Conservation (phyloP, 2,329 filamentous ascomycete species). For the Claviceps pusilla region DNA sequence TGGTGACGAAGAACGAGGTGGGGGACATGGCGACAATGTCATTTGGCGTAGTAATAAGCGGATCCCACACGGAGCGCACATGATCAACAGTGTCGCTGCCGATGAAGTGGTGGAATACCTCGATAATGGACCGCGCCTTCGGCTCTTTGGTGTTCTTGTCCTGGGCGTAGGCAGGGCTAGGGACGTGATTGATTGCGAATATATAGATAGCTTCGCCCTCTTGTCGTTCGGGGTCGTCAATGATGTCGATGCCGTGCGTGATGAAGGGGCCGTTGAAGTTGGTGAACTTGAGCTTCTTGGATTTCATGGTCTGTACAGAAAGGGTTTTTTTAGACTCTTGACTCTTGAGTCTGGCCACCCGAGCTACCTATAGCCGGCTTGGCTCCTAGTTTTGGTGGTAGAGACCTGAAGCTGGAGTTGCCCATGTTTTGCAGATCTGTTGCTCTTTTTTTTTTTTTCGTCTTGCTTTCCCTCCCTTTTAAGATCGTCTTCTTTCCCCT, state of each 20-base stretch:
- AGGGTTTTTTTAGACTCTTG: neutral
- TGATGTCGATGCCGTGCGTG: constrained; percentile 46
- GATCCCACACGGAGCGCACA: constrained; percentile 37
- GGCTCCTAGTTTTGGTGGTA: neutral
- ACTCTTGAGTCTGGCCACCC: neutral
- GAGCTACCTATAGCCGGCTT: neutral
- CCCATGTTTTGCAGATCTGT: neutral
- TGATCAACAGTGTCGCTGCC: constrained; percentile 26
- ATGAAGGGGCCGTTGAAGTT: constrained; percentile 38
- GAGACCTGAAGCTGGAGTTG: neutral
- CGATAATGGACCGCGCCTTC: constrained; percentile 36
- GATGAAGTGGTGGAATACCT: constrained; percentile 40
- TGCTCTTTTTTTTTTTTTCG: neutral
- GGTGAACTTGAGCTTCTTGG: constrained; percentile 30
- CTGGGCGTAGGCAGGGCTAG: constrained; percentile 27
- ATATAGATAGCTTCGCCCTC: constrained; percentile 35
- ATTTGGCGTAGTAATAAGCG: constrained; percentile 41
- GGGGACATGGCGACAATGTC: constrained; percentile 36
- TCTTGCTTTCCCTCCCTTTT: neutral
- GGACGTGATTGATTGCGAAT: constrained; percentile 44
- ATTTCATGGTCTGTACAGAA: constrained; percentile 11
- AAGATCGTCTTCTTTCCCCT: neutral
- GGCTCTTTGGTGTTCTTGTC: constrained; percentile 12
- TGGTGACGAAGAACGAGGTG: constrained; percentile 40
- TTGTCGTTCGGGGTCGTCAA: constrained; percentile 28